A percentile compares a stretch with the other conserved stretches of the same genome.
These are phyloP conservation scores for Nitzschia sp. DNA, from an alignment of 108 stramenopile genomes.

Conservation along the genomic window DNA sequence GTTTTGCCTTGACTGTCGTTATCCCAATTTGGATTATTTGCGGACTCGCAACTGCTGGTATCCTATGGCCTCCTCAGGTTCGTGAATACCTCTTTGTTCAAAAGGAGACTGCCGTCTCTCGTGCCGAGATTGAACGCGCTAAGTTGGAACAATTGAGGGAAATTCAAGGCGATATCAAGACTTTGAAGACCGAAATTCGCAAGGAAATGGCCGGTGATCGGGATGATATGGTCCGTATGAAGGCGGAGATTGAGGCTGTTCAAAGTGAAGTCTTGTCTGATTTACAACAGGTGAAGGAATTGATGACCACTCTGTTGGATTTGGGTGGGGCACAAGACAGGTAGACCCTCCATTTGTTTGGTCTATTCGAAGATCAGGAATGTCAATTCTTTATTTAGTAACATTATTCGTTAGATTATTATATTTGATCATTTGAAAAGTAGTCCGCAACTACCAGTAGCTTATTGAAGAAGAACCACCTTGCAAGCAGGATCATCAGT, in stretches of 20 bases:
- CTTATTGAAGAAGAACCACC: too few relatives aligned
- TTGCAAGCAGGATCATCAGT: too few relatives aligned
- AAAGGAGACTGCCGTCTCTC: conserved; percentile 62
- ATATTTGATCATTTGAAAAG: too few relatives aligned
- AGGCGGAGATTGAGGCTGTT: conserved; percentile 63
- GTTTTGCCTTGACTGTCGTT: conserved; percentile 45
- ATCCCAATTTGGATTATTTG: conserved; percentile 77
- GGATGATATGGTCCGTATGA: conserved; percentile 64
- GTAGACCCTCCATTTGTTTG: too few relatives aligned
- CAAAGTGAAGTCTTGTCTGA: conserved; percentile 77
- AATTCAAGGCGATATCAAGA: conserved; percentile 59
- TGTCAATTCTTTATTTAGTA: too few relatives aligned
- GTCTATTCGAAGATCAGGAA: too few relatives aligned
- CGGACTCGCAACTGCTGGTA: conserved; percentile 69
- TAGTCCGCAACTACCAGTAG: too few relatives aligned
- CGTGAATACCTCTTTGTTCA: conserved; percentile 81
- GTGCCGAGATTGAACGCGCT: conserved; percentile 63
- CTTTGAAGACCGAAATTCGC: conserved; percentile 59
- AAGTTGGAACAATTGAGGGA: conserved; percentile 68
- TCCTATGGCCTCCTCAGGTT: conserved; percentile 86
- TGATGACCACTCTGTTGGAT: conserved; percentile 69
- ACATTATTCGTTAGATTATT: too few relatives aligned
- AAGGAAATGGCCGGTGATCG: conserved; percentile 73
- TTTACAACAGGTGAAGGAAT: conserved; percentile 73
- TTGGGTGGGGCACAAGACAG: conserved; percentile 28